These are phyloP conservation scores for Backusella morwellensis DNA, from an alignment of 192 early-diverging fungal genomes.

Conservation along the genomic window DNA sequence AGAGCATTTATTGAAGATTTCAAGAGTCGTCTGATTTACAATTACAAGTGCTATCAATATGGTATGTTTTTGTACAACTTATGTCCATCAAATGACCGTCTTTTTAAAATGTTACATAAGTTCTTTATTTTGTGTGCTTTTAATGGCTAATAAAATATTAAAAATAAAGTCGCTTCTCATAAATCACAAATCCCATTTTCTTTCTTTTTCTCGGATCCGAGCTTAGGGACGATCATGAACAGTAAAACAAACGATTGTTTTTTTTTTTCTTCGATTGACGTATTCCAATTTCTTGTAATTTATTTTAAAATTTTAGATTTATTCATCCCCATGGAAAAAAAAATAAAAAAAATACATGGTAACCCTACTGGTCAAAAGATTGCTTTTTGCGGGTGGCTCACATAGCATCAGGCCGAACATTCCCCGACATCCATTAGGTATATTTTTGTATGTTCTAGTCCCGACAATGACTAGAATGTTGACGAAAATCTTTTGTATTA, in stretches of 20 bases:
- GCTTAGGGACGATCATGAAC: background rate
- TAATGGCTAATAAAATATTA: background rate
- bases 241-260: too few relatives aligned
- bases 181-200: slow-evolving; percentile 2
- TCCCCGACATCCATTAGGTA: background rate
- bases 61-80: background rate
- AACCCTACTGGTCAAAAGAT: background rate
- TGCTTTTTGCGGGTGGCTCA: background rate
- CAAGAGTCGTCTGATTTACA: background rate
- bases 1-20: background rate
- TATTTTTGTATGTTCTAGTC: background rate
- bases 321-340: background rate
- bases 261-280: background rate
- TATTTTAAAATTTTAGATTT: background rate
- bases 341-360: background rate
- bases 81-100: background rate
- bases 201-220: background rate
- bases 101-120: background rate
- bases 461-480: slow-evolving; percentile 7
- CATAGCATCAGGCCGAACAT: background rate
- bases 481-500: background rate
- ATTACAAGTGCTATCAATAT: background rate
- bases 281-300: background rate
- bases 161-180: background rate
- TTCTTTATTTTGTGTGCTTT: background rate